These are phyloP conservation scores for Artomyces pyxidatus DNA, from an alignment of 768 basidiomycete genomes.

Conservation along the genomic window DNA sequence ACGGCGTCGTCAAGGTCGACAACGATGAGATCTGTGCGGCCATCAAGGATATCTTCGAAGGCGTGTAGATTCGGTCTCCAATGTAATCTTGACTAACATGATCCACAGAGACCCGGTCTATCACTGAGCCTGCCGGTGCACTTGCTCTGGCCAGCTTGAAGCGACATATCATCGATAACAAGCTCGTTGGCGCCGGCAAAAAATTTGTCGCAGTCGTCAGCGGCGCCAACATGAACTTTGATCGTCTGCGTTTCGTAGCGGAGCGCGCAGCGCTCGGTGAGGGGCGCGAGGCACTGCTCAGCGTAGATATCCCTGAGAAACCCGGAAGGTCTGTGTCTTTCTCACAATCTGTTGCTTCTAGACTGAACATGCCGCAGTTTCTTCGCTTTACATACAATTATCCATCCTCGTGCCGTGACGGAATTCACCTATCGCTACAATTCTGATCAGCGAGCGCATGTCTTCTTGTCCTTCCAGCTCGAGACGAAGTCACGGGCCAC, in stretches of 20 bases:
- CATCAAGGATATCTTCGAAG: conserved; percentile 98
- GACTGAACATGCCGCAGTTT: conserved; percentile 46
- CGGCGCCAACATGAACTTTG: conserved; percentile 99
- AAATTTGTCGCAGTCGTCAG: conserved; percentile 88
- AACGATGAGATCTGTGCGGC: conserved; percentile 98
- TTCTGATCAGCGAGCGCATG: conserved; percentile 63
- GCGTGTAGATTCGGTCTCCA: conserved; percentile 32
- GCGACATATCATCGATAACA: conserved; percentile 72
- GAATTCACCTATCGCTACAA: conserved; percentile 95
- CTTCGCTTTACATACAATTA: conserved; percentile 73
- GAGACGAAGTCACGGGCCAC: conserved; percentile 44
- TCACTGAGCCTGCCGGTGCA: conserved; percentile 95
- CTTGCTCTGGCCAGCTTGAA: conserved; percentile 89
- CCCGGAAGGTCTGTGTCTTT: conserved; percentile 63
- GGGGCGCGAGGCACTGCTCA: conserved; percentile 85
- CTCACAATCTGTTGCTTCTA: not conserved
- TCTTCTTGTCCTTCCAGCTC: conserved; percentile 87
- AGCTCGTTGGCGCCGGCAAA: conserved; percentile 75
- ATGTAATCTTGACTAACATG: conserved; percentile 1
- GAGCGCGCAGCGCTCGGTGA: conserved; percentile 98
- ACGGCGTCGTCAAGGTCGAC: conserved; percentile 75
- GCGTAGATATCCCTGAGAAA: conserved; percentile 88
- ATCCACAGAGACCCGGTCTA: conserved; percentile 77
- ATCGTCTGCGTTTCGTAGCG: conserved; percentile 92
- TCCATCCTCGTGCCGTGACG: conserved; percentile 88